Percentiles rank a stretch among this genome's conserved stretches.
phyloP scores from a whole-genome alignment of 2,329 filamentous ascomycete genomes.

The Fusarium virguliforme region DNA sequence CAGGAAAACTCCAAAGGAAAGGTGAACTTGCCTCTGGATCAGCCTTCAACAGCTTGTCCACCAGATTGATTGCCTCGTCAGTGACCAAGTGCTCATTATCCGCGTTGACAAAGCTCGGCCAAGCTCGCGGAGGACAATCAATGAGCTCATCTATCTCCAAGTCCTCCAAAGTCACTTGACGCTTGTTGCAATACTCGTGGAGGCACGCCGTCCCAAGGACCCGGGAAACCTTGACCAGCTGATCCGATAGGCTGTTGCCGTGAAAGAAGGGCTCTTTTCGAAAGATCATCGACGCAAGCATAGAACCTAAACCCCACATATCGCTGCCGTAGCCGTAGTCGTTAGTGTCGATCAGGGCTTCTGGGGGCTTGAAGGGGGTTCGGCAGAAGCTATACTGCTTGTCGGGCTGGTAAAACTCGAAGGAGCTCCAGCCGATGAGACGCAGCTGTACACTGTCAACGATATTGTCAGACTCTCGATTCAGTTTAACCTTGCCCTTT shows the following conservation, averaged over 20 bases:
- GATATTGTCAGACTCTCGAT: background rate
- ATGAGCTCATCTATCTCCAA: slow-evolving; percentile 81
- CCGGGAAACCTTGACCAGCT: slow-evolving; percentile 97
- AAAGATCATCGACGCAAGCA: slow-evolving; percentile 99
- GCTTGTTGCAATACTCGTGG: slow-evolving; percentile 97
- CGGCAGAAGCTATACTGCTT: background rate
- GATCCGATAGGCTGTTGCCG: slow-evolving; percentile 95
- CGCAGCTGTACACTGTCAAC: slow-evolving; percentile 18
- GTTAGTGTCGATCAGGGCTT: slow-evolving; percentile 95
- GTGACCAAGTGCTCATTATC: slow-evolving; percentile 96
- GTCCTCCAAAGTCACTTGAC: no score
- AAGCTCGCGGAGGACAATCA: slow-evolving; percentile 95
- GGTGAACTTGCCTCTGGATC: slow-evolving; percentile 84
- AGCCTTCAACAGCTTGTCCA: slow-evolving; percentile 94
- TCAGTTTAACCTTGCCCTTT: background rate
- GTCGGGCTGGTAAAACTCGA: background rate
- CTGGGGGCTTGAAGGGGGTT: slow-evolving; percentile 76
- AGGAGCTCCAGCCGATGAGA: slow-evolving; percentile 31
- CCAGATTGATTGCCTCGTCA: slow-evolving; percentile 95
- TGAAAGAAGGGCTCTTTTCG: slow-evolving; percentile 99
- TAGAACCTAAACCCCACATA: slow-evolving; percentile 98
- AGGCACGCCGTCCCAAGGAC: slow-evolving; percentile 96
- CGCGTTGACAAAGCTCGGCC: slow-evolving; percentile 93
- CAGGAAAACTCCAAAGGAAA: fast-evolving
- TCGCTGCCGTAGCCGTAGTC: slow-evolving; percentile 98